These are phyloP conservation scores for Yarrowia porcina DNA, from an alignment of 805 yeast genomes.

Conservation along the genomic window DNA sequence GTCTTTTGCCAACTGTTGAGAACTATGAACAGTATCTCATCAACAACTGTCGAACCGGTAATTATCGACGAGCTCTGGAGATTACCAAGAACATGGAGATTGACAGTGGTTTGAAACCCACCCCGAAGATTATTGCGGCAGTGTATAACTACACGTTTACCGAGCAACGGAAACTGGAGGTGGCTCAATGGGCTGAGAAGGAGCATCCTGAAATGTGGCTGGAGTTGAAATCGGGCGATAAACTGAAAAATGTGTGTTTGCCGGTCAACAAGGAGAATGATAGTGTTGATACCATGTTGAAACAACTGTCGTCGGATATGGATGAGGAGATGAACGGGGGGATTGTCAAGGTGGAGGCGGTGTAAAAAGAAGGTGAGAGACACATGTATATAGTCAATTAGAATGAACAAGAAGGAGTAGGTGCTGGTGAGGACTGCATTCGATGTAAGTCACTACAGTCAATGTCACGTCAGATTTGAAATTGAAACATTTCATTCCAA, in stretches of 20 bases:
- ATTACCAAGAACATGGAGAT: conserved; percentile 49
- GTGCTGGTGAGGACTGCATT: no score
- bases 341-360: conserved; percentile 9
- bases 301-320: background rate
- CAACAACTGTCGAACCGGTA: conserved; percentile 68
- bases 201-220: conserved; percentile 43
- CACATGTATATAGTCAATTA: no score
- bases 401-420: no score
- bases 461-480: no score
- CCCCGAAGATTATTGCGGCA: conserved; percentile 34
- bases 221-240: conserved; percentile 36
- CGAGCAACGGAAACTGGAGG: conserved; percentile 38
- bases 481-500: no score
- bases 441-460: no score
- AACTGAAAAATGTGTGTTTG: conserved; percentile 34
- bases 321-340: conserved; percentile 18
- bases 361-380: background rate
- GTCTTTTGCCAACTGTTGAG: conserved; percentile 50
- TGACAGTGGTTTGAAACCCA: conserved; percentile 33
- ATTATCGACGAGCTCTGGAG: conserved; percentile 53
- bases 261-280: conserved; percentile 40
- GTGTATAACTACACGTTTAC: conserved; percentile 47
- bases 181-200: conserved; percentile 44
- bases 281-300: background rate
- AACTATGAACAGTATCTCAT: conserved; percentile 60